A percentile compares a stretch with the other conserved stretches of the same genome.
These are phyloP conservation scores for Pseudohalonectria lignicola DNA, from an alignment of 2,329 filamentous ascomycete species.

Conservation along the genomic window DNA sequence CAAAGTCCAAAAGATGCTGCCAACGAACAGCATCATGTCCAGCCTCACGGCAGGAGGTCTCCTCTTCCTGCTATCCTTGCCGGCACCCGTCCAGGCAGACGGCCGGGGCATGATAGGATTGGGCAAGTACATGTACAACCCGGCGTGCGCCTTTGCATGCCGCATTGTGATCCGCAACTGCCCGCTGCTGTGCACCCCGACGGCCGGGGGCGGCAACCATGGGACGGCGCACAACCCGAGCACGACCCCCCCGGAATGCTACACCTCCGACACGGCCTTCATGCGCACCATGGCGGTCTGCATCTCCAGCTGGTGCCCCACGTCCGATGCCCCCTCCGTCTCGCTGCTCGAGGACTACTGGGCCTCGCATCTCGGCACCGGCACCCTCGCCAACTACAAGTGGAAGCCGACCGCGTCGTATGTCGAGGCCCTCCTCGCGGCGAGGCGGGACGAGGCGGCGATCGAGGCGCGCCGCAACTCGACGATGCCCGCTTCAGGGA, in stretches of 20 bases:
- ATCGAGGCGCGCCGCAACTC: background rate
- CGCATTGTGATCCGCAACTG: conserved; percentile 15
- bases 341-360: conserved; percentile 12
- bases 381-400: conserved; percentile 7
- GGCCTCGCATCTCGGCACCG: conserved; percentile 10
- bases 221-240: conserved; percentile 13
- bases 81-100: background rate
- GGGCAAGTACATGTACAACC: conserved; percentile 23
- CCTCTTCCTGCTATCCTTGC: background rate
- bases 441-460: background rate
- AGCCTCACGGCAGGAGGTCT: too few relatives aligned
- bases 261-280: conserved; percentile 14
- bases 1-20: too few relatives aligned
- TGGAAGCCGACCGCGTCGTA: conserved; percentile 7
- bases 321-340: conserved; percentile 6
- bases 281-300: conserved; percentile 14
- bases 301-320: conserved; percentile 13
- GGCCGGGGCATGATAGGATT: conserved; percentile 19
- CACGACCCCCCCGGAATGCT: conserved; percentile 13
- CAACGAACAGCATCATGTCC: background rate
- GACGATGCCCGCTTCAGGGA: background rate
- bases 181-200: conserved; percentile 18
- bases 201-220: conserved; percentile 8
- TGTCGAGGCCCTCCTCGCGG: conserved; percentile 7
- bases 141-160: conserved; percentile 23